phyloP scores from a whole-genome alignment of 1,139 yeast species.

The Blastobotrys niveus region DNA sequence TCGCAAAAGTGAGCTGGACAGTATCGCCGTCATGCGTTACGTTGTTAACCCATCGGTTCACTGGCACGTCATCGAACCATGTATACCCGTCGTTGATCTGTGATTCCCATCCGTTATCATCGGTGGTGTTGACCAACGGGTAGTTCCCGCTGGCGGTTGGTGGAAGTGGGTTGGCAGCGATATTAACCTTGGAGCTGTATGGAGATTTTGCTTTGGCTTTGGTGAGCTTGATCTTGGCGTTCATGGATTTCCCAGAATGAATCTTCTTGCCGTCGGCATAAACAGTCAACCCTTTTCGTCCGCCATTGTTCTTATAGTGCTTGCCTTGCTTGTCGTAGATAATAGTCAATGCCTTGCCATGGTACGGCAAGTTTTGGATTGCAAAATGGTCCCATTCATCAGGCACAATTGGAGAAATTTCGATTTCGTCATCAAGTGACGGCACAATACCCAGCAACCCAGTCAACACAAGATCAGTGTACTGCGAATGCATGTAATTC shows the following conservation, averaged over 20 bases:
- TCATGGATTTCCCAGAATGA: not conserved
- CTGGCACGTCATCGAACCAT: conserved; percentile 2
- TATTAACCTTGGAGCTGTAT: not conserved
- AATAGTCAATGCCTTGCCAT: not conserved
- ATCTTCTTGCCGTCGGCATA: not conserved
- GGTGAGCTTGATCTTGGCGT: not conserved
- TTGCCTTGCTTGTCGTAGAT: not conserved
- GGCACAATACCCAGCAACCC: conserved; percentile 3
- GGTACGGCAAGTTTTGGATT: not conserved
- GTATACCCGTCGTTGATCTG: not conserved
- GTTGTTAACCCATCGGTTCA: conserved; percentile 4
- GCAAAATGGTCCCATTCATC: not conserved
- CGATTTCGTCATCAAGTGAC: not conserved
- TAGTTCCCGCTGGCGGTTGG: too few relatives aligned
- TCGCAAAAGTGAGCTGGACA: not conserved
- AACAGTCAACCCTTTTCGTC: not conserved
- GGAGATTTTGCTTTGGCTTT: too few relatives aligned
- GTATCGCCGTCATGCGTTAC: not conserved
- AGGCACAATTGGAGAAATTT: not conserved
- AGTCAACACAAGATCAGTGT: not conserved
- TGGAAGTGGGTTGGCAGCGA: not conserved
- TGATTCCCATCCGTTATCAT: not conserved
- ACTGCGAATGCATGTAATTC: conserved; percentile 1
- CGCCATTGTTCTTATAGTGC: not conserved
- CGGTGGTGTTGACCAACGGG: not conserved